These are phyloP conservation scores for Aspergillus spinulosporus DNA, from an alignment of 2,329 filamentous ascomycete genomes.

Conservation along the genomic window DNA sequence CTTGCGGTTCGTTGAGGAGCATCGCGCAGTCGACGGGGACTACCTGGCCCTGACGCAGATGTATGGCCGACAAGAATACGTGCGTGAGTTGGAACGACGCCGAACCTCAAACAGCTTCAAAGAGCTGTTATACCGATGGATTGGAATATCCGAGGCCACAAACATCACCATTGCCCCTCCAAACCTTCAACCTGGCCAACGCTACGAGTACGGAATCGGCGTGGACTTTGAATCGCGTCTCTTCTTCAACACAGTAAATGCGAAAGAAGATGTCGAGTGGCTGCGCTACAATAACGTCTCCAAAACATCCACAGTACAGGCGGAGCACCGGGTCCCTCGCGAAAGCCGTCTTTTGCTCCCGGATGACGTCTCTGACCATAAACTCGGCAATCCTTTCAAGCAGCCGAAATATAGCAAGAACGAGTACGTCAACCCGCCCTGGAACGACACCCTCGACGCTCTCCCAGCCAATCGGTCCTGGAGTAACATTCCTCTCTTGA, in stretches of 20 bases:
- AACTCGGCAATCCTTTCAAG: constrained; percentile 36
- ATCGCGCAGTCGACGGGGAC: constrained; percentile 39
- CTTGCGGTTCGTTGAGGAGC: constrained; percentile 38
- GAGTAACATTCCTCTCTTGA: constrained; percentile 47
- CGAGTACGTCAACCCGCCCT: constrained; percentile 32
- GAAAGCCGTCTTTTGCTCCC: constrained; percentile 43
- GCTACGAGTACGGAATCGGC: constrained; percentile 54
- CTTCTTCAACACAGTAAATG: constrained; percentile 48
- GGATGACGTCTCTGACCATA: constrained; percentile 34
- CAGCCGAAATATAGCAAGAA: constrained; percentile 30
- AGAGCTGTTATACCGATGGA: constrained; percentile 40
- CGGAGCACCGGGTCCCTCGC: constrained; percentile 38
- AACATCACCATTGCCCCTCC: constrained; percentile 40
- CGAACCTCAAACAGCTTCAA: constrained; percentile 35
- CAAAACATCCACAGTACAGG: constrained; percentile 38
- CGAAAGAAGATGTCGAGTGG: constrained; percentile 44
- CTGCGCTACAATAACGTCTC: constrained; percentile 41
- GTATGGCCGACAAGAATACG: constrained; percentile 55
- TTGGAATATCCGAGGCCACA: constrained; percentile 41
- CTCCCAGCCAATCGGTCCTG: constrained; percentile 46
- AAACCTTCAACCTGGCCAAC: constrained; percentile 37
- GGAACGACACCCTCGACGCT: constrained; percentile 44
- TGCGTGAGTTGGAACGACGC: constrained; percentile 46
- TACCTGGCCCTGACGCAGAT: constrained; percentile 54
- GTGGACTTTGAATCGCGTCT: constrained; percentile 54